phyloP scores from a whole-genome alignment of 805 yeast genomes.

The Ascoidea tarda region DNA sequence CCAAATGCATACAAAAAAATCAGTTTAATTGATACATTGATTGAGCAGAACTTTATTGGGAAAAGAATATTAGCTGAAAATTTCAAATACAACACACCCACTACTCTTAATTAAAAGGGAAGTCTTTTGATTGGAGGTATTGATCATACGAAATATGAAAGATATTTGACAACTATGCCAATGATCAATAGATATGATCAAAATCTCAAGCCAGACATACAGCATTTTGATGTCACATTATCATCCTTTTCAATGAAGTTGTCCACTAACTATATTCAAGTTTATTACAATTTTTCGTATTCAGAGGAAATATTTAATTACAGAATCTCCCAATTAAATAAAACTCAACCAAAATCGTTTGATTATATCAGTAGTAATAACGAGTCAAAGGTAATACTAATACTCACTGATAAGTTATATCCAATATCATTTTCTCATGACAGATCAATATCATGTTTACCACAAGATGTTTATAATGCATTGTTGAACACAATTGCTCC shows the following conservation, averaged over 20 bases:
- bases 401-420: too few relatives aligned
- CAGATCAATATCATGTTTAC: background rate
- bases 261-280: too few relatives aligned
- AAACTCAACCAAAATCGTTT: too few relatives aligned
- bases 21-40: background rate
- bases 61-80: background rate
- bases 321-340: too few relatives aligned
- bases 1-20: constrained; percentile 7
- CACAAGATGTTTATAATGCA: background rate
- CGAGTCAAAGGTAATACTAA: background rate
- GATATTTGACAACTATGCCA: background rate
- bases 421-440: background rate
- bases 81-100: background rate
- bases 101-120: background rate
- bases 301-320: too few relatives aligned
- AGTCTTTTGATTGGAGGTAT: background rate
- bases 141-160: background rate
- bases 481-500: background rate
- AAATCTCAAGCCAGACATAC: background rate
- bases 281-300: too few relatives aligned
- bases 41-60: too few relatives aligned
- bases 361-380: too few relatives aligned
- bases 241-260: background rate
- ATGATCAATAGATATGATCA: background rate
- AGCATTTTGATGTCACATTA: background rate